These are phyloP conservation scores for Candida neerlandica DNA, from an alignment of 1,139 yeast species.

Conservation along the genomic window DNA sequence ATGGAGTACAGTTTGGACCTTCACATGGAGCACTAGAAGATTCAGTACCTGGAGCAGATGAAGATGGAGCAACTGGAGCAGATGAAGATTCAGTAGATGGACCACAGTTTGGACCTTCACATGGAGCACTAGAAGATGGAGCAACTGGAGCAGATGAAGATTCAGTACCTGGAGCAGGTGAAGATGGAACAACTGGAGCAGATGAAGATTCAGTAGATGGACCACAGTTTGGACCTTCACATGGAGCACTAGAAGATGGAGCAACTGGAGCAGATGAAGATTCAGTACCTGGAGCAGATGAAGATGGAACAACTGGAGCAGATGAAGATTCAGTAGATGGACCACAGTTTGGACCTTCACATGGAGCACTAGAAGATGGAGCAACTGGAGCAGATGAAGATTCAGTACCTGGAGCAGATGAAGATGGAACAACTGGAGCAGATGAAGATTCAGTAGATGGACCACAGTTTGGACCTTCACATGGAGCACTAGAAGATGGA, in stretches of 20 bases:
- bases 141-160: background rate
- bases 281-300: background rate
- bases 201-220: background rate
- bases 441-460: background rate
- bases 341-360: background rate
- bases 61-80: background rate
- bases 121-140: background rate
- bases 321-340: background rate
- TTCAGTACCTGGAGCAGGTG: background rate
- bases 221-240: background rate
- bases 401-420: background rate
- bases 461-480: background rate
- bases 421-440: background rate
- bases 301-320: background rate
- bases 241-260: background rate
- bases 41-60: background rate
- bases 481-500: background rate
- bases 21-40: background rate
- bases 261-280: background rate
- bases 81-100: background rate
- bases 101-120: background rate
- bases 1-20: background rate
- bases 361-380: background rate
- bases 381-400: background rate
- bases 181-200: background rate